Conservation (phyloP, 2,329 filamentous ascomycete species). For the Macroventuria anomochaeta region DNA sequence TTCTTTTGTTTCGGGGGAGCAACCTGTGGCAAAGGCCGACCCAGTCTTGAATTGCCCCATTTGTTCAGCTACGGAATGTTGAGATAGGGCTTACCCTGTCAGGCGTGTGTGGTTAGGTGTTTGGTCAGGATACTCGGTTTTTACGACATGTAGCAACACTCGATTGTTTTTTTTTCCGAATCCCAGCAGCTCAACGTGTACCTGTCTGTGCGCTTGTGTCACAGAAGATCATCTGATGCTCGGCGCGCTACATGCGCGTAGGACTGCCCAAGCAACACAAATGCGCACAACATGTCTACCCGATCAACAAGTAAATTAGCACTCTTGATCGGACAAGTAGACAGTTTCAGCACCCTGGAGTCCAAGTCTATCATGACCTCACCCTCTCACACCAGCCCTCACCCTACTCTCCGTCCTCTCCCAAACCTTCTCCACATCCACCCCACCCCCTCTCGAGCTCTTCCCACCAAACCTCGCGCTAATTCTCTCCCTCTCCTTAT, state of each 20-base stretch:
- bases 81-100: slow-evolving; percentile 28
- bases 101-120: slow-evolving; percentile 38
- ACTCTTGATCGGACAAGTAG: too few relatives aligned
- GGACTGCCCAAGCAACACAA: neutral
- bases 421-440: neutral
- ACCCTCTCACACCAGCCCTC: neutral
- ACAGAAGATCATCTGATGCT: neutral
- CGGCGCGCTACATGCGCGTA: neutral
- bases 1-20: slow-evolving; percentile 15
- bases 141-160: slow-evolving; percentile 39
- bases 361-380: too few relatives aligned
- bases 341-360: too few relatives aligned
- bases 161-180: slow-evolving; percentile 18
- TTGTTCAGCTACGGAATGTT: slow-evolving; percentile 20
- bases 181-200: neutral
- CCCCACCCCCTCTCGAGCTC: neutral
- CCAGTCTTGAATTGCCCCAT: slow-evolving; percentile 14
- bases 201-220: slow-evolving; percentile 2
- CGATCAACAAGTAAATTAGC: too few relatives aligned
- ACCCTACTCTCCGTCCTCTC: slow-evolving; percentile 1
- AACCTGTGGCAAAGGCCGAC: slow-evolving; percentile 10
- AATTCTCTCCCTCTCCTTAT: neutral
- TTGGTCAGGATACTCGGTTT: slow-evolving; percentile 29
- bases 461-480: neutral
- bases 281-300: neutral